phyloP scores from a whole-genome alignment of 225 moss, liverwort and hornwort genomes.

The Physcomitrium patens region DNA sequence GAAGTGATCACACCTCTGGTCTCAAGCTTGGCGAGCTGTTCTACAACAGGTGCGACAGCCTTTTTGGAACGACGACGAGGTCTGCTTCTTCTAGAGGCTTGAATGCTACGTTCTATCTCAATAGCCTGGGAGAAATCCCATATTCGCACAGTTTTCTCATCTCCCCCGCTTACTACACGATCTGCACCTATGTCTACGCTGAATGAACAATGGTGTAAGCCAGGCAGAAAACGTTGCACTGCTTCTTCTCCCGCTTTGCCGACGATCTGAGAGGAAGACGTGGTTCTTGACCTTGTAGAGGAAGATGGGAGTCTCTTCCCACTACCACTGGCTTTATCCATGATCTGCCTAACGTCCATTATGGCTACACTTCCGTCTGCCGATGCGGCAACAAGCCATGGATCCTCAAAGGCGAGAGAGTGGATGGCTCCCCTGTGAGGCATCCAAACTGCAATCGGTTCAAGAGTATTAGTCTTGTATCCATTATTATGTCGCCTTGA shows the following conservation, averaged over 20 bases:
- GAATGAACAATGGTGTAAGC: conserved; percentile 78
- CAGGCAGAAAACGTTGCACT: conserved; percentile 79
- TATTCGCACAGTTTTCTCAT: conserved; percentile 87
- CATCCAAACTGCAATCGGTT: conserved; percentile 81
- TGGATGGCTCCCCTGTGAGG: conserved; percentile 74
- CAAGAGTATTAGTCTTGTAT: conserved; percentile 40
- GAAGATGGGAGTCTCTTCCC: conserved; percentile 51
- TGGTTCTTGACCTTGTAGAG: conserved; percentile 25
- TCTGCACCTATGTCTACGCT: conserved; percentile 91
- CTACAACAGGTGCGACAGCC: conserved; percentile 25
- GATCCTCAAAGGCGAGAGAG: conserved; percentile 94
- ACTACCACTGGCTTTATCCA: conserved; percentile 70
- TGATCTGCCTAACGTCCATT: conserved; percentile 94
- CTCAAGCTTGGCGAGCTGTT: conserved; percentile 31
- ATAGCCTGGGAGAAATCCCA: conserved; percentile 99
- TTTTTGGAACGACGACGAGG: conserved; percentile 58
- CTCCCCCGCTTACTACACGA: conserved; percentile 89
- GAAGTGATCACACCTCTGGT: conserved; percentile 17
- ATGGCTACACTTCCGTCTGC: conserved; percentile 89
- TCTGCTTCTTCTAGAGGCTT: conserved; percentile 76
- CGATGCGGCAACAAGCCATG: conserved; percentile 89
- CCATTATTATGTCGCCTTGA: conserved; percentile 50
- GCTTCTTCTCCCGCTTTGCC: conserved; percentile 67
- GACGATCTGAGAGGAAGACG: conserved; percentile 35
- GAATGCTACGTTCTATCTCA: conserved; percentile 84